Conservation (phyloP, 2,329 filamentous ascomycete genomes). For the Cryphonectria radicalis region DNA sequence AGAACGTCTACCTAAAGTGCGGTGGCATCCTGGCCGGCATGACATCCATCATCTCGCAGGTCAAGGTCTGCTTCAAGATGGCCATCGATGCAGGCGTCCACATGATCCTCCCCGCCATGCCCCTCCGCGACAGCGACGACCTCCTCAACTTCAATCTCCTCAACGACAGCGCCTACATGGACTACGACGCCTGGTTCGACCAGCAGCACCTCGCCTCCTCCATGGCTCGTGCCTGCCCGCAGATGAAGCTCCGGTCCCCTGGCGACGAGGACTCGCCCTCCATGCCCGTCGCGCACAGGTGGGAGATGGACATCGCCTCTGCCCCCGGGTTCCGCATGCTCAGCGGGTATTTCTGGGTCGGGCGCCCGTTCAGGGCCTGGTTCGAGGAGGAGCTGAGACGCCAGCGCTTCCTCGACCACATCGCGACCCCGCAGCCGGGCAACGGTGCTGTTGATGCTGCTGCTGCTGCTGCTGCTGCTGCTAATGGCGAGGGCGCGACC, state of each 20-base stretch:
- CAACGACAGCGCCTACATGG: constrained; percentile 34
- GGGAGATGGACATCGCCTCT: constrained; percentile 19
- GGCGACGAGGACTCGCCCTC: constrained; percentile 21
- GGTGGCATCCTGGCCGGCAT: constrained; percentile 37
- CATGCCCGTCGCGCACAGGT: constrained; percentile 17
- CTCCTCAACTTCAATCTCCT: constrained; percentile 37
- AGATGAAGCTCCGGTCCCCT: constrained; percentile 36
- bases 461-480: no score
- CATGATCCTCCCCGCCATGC: constrained; percentile 37
- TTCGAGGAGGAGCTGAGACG: constrained; percentile 20
- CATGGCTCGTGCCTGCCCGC: constrained; percentile 34
- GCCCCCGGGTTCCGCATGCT: constrained; percentile 19
- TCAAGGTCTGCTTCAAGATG: constrained; percentile 40
- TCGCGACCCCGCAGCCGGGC: constrained; percentile 16
- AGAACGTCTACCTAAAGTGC: constrained; percentile 35
- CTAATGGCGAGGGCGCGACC: constrained; percentile 34
- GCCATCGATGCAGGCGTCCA: constrained; percentile 36
- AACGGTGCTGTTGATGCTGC: no score
- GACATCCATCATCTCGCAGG: constrained; percentile 38
- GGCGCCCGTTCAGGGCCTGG: constrained; percentile 24
- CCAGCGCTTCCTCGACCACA: constrained; percentile 14
- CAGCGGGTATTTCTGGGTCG: constrained; percentile 27
- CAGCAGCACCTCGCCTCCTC: constrained; percentile 33
- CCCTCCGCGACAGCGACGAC: constrained; percentile 35
- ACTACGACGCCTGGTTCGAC: constrained; percentile 39